phyloP scores from a whole-genome alignment of 2,329 filamentous ascomycete species.

The Pleoardoris graminearum region DNA sequence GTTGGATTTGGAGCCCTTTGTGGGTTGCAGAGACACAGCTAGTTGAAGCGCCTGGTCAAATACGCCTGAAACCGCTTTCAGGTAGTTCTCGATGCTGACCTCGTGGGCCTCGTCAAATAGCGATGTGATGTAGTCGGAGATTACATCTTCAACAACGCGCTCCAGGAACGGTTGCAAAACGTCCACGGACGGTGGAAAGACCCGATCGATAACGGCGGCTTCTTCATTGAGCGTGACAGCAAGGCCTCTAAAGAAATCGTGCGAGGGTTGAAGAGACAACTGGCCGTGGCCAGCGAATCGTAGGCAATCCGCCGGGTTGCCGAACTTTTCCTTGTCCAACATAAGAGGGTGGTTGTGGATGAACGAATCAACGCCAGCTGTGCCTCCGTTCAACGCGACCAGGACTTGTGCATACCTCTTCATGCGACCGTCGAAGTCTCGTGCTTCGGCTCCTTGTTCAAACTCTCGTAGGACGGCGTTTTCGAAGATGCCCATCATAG shows the following conservation, averaged over 20 bases:
- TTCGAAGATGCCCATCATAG: constrained; percentile 83
- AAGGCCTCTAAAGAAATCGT: constrained; percentile 77
- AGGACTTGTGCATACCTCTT: constrained; percentile 85
- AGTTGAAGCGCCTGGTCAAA: constrained; percentile 86
- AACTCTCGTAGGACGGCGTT: constrained; percentile 90
- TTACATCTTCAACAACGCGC: constrained; percentile 77
- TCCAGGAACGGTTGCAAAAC: constrained; percentile 80
- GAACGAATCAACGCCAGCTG: constrained; percentile 79
- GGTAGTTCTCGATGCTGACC: constrained; percentile 72
- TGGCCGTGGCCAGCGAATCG: constrained; percentile 65
- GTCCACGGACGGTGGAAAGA: constrained; percentile 72
- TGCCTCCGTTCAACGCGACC: constrained; percentile 77
- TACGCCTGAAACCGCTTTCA: constrained; percentile 82
- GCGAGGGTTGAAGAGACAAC: constrained; percentile 77
- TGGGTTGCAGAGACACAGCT: constrained; percentile 69
- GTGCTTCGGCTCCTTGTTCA: constrained; percentile 84
- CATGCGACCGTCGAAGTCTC: constrained; percentile 89
- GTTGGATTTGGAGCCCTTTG: constrained; percentile 63
- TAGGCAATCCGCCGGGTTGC: constrained; percentile 80
- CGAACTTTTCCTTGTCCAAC: constrained; percentile 69
- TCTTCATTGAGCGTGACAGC: constrained; percentile 81
- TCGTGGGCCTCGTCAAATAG: constrained; percentile 87
- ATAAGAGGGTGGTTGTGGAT: constrained; percentile 88
- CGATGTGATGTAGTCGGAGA: constrained; percentile 82
- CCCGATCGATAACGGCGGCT: constrained; percentile 73